phyloP scores from a whole-genome alignment of 495 filamentous ascomycete species.

The Penicillium ucsense region DNA sequence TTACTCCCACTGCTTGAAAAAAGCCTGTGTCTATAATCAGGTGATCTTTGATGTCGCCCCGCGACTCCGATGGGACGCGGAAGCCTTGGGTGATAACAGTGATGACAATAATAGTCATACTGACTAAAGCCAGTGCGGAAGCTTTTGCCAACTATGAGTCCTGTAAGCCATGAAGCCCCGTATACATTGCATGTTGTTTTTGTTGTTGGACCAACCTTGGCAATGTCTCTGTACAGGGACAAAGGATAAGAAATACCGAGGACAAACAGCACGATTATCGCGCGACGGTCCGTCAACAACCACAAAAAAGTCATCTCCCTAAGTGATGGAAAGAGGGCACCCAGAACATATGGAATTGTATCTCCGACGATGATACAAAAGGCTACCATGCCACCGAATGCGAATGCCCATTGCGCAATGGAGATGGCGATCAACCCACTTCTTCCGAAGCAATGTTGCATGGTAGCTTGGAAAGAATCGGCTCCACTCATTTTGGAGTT shows the following conservation, averaged over 20 bases:
- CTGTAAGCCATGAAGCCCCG: background rate
- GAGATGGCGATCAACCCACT: slow-evolving; percentile 82
- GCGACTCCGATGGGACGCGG: slow-evolving; percentile 55
- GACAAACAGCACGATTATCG: slow-evolving; percentile 77
- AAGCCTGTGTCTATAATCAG: slow-evolving; percentile 74
- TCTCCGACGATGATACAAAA: slow-evolving; percentile 97
- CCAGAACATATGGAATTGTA: slow-evolving; percentile 82
- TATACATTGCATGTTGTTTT: background rate
- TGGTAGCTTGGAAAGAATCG: slow-evolving; percentile 86
- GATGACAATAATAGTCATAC: slow-evolving; percentile 81
- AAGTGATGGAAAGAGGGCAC: slow-evolving; percentile 70
- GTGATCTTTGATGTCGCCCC: slow-evolving; percentile 56
- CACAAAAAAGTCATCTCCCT: slow-evolving; percentile 64
- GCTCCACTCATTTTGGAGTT: slow-evolving; percentile 92
- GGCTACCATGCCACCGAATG: slow-evolving; percentile 96
- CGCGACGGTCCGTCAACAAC: slow-evolving; percentile 68
- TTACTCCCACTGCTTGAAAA: slow-evolving; percentile 93
- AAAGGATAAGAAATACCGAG: slow-evolving; percentile 84
- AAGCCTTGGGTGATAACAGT: slow-evolving; percentile 83
- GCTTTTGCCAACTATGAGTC: slow-evolving; percentile 75
- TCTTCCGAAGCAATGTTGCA: slow-evolving; percentile 87
- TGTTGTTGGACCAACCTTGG: slow-evolving; percentile 53
- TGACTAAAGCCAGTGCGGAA: slow-evolving; percentile 78
- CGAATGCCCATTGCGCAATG: slow-evolving; percentile 91
- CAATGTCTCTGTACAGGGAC: slow-evolving; percentile 90